phyloP scores from a whole-genome alignment of 1,139 yeast genomes.

The Candida labiduridarum region DNA sequence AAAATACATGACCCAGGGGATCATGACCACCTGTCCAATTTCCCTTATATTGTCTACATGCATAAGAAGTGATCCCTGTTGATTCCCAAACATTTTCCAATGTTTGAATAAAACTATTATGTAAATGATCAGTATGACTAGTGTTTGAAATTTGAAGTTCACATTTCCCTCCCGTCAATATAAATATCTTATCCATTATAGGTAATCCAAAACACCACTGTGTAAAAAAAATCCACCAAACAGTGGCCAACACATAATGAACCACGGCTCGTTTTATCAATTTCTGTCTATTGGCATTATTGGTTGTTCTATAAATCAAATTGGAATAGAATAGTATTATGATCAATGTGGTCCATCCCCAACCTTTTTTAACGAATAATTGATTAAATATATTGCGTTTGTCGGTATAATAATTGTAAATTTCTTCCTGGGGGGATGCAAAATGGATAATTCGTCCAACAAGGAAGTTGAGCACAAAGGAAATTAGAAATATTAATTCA shows the following conservation, averaged over 20 bases:
- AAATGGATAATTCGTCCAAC: slow-evolving; percentile 37
- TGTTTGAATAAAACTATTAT: slow-evolving; percentile 9
- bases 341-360: slow-evolving; percentile 82
- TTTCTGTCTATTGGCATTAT: neutral
- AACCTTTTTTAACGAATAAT: slow-evolving; percentile 81
- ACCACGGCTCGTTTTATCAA: slow-evolving; percentile 26
- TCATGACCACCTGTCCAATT: slow-evolving; percentile 93
- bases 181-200: slow-evolving; percentile 82
- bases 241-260: slow-evolving; percentile 55
- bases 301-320: slow-evolving; percentile 6
- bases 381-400: slow-evolving; percentile 70
- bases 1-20: slow-evolving; percentile 91
- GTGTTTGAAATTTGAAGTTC: slow-evolving; percentile 17
- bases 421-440: slow-evolving; percentile 38
- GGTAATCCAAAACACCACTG: slow-evolving; percentile 92
- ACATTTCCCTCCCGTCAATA: slow-evolving; percentile 84
- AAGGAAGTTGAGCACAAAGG: slow-evolving; percentile 35
- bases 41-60: slow-evolving; percentile 67
- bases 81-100: slow-evolving; percentile 20
- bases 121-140: neutral
- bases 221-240: slow-evolving; percentile 82
- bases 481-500: slow-evolving; percentile 29
- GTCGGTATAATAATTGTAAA: slow-evolving; percentile 58
- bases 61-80: slow-evolving; percentile 40
- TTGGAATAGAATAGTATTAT: slow-evolving; percentile 31